Conservation (phyloP, 83 land plant species). For the Larix sibirica region DNA sequence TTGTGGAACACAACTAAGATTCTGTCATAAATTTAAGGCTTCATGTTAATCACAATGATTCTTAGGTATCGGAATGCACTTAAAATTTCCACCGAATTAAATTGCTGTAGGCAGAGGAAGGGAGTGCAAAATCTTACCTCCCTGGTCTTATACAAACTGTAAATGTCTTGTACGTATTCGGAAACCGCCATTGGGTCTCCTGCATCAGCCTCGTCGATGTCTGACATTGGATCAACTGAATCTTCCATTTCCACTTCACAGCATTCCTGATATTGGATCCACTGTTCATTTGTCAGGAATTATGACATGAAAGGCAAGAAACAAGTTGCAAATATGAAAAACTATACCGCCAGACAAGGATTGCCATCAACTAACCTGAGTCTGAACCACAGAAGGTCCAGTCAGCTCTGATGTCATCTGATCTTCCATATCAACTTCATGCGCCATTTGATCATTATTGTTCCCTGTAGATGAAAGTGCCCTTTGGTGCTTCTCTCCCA, state of each 20-base stretch:
- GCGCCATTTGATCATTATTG: background rate
- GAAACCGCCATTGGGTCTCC: conserved; percentile 60
- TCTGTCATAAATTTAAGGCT: conserved; percentile 26
- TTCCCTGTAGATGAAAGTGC: too few species aligned
- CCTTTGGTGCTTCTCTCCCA: too few species aligned
- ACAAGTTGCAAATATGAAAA: too few species aligned
- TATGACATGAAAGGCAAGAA: too few species aligned
- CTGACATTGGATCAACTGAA: conserved; percentile 20
- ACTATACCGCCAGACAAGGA: too few species aligned
- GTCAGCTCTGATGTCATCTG: background rate
- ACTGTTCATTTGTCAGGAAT: too few species aligned
- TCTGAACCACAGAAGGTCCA: background rate
- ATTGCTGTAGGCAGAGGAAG: background rate
- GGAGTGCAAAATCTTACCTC: conserved; percentile 38
- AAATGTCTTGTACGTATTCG: conserved; percentile 73
- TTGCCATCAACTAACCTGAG: conserved; percentile 3
- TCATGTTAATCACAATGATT: background rate
- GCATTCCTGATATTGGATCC: conserved; percentile 3
- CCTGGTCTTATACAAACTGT: conserved; percentile 36
- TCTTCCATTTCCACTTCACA: conserved; percentile 19
- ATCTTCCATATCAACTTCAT: conserved; percentile 14
- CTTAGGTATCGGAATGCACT: background rate
- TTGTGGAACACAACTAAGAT: conserved; percentile 58
- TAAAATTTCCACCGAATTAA: background rate
- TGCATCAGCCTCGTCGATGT: conserved; percentile 50